Percentiles rank a stretch among this genome's conserved stretches.
Evolutionary conservation across 2,329 filamentous ascomycete species (phyloP).

Genomic region (Aspergillus flavus): DNA sequence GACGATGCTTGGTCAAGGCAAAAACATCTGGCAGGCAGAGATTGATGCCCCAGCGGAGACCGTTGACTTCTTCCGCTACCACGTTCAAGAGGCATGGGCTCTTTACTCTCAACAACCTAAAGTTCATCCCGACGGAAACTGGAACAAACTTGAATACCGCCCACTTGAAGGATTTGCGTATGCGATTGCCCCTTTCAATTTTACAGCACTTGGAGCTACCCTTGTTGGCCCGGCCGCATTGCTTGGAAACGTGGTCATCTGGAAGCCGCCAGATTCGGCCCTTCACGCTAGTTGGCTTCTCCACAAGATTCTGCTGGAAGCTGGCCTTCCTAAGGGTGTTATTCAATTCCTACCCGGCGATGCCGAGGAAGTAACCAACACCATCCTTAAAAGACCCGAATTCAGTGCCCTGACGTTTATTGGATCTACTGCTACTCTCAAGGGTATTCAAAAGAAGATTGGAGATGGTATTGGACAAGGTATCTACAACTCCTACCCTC

Average conservation of each 20-base stretch:
- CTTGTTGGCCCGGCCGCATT: slow-evolving; percentile 80
- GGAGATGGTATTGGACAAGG: slow-evolving; percentile 77
- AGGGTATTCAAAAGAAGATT: slow-evolving; percentile 82
- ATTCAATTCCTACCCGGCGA: slow-evolving; percentile 92
- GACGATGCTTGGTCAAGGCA: slow-evolving; percentile 94
- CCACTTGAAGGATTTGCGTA: slow-evolving; percentile 96
- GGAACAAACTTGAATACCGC: slow-evolving; percentile 71
- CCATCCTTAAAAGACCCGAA: slow-evolving; percentile 72
- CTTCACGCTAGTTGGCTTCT: slow-evolving; percentile 84
- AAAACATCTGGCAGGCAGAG: slow-evolving; percentile 99
- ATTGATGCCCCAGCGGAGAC: slow-evolving; percentile 92
- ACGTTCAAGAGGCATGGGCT: slow-evolving; percentile 89
- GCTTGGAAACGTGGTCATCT: slow-evolving; percentile 90
- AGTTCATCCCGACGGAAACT: slow-evolving; percentile 63
- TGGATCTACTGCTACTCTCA: slow-evolving; percentile 88
- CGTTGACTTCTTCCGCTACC: slow-evolving; percentile 86
- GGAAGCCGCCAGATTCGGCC: slow-evolving; percentile 88
- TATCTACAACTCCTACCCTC: slow-evolving; percentile 79
- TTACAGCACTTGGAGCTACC: slow-evolving; percentile 91
- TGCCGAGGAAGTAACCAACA: slow-evolving; percentile 77
- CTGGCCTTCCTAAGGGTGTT: slow-evolving; percentile 82
- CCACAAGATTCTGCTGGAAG: slow-evolving; percentile 79
- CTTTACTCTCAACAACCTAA: slow-evolving; percentile 56
- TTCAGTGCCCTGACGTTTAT: slow-evolving; percentile 93
- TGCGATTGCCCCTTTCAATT: slow-evolving; percentile 92